phyloP scores from a whole-genome alignment of 2,329 filamentous ascomycete genomes.

The Septoria linicola region DNA sequence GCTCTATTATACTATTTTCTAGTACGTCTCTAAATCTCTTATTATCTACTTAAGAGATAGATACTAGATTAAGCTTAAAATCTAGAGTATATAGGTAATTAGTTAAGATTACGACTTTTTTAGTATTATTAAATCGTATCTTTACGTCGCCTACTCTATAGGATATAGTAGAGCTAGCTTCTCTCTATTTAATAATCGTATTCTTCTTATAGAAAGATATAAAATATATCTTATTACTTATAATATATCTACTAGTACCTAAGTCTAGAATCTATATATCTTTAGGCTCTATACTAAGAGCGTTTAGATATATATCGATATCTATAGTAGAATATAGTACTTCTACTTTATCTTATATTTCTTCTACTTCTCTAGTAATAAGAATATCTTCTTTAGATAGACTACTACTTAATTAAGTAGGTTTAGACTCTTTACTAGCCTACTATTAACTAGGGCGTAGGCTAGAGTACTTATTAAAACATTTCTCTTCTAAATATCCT shows the following conservation, averaged over 20 bases:
- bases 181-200: not conserved
- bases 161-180: not conserved
- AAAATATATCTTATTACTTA: not conserved
- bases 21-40: not conserved
- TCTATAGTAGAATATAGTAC: not conserved
- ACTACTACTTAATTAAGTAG: not conserved
- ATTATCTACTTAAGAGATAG: slow-evolving; percentile 8
- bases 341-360: not conserved
- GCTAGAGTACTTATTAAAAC: no score
- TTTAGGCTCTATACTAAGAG: not conserved
- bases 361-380: not conserved
- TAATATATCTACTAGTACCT: not conserved
- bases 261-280: not conserved
- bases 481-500: no score
- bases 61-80: slow-evolving; percentile 8
- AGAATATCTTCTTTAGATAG: not conserved
- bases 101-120: slow-evolving; percentile 4
- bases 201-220: not conserved
- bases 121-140: slow-evolving; percentile 6
- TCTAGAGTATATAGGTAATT: slow-evolving; percentile 9
- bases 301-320: not conserved
- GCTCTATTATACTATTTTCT: slow-evolving; percentile 2
- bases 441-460: not conserved
- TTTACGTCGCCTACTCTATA: not conserved
- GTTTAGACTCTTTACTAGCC: not conserved